These are phyloP conservation scores for Veloboletus limbatus DNA, from an alignment of 1,284 basidiomycete genomes.

Conservation along the genomic window DNA sequence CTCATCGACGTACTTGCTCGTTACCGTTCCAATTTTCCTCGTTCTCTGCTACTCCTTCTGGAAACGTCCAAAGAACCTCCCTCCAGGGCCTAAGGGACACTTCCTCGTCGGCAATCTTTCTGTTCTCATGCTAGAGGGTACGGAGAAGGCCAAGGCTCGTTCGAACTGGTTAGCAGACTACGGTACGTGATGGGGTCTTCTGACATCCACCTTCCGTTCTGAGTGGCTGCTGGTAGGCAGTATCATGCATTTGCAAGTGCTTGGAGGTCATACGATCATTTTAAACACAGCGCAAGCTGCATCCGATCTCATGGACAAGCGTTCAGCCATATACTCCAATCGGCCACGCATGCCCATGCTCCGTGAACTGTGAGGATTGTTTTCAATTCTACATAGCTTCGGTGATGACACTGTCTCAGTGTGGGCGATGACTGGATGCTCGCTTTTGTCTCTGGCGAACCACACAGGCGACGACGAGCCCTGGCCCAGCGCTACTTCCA, in stretches of 20 bases:
- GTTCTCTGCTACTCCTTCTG: neutral
- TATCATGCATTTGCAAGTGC: slow-evolving; percentile 6
- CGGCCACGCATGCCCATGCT: slow-evolving; percentile 13
- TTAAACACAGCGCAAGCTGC: slow-evolving; percentile 10
- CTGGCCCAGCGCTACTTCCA: slow-evolving; percentile 14
- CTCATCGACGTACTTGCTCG: neutral
- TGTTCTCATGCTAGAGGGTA: neutral
- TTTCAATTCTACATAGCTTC: neutral
- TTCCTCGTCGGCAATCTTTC: slow-evolving; percentile 9
- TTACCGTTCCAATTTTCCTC: neutral
- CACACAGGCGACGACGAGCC: slow-evolving; percentile 7
- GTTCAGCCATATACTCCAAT: slow-evolving; percentile 13
- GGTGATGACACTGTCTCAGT: neutral
- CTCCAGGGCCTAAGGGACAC: slow-evolving; percentile 12
- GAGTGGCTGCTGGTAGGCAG: neutral
- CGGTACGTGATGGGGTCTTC: neutral
- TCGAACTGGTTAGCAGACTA: slow-evolving; percentile 10
- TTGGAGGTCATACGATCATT: slow-evolving; percentile 5
- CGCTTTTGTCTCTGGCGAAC: slow-evolving; percentile 6
- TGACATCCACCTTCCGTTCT: neutral
- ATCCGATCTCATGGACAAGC: slow-evolving; percentile 16
- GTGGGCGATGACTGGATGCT: slow-evolving; percentile 11
- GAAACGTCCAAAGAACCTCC: slow-evolving; percentile 1
- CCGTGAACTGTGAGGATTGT: slow-evolving; percentile 8
- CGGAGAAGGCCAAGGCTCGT: neutral